Conservation (phyloP, 306 rosid species). For the Hippophae rhamnoides region DNA sequence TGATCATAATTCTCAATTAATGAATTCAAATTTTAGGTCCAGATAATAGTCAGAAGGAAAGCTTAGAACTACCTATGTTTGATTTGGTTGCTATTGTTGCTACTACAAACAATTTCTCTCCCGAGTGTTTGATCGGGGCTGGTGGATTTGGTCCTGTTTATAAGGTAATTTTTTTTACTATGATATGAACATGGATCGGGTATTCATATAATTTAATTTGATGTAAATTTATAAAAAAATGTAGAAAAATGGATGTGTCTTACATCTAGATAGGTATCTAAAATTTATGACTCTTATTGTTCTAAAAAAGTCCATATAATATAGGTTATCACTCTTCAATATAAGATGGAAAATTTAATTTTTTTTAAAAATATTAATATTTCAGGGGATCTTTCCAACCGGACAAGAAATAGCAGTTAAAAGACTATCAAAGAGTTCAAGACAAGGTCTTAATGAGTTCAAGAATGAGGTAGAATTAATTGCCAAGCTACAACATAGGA, state of each 20-base stretch:
- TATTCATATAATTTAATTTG: neutral
- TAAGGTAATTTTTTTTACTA: slow-evolving; percentile 4
- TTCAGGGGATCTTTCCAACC: slow-evolving; percentile 1
- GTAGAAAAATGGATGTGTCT: neutral
- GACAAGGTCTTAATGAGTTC: slow-evolving; percentile 25
- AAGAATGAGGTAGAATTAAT: slow-evolving; percentile 25
- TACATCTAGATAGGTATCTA: no score
- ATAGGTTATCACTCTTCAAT: no score
- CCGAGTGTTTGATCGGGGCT: neutral
- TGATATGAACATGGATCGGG: neutral
- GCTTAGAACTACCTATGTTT: slow-evolving; percentile 12
- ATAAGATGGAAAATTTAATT: neutral
- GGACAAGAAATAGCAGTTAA: slow-evolving; percentile 14
- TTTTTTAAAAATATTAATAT: neutral
- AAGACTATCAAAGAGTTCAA: slow-evolving; percentile 17
- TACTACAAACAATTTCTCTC: slow-evolving; percentile 15
- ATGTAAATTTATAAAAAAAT: slow-evolving; percentile 4
- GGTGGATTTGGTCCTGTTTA: slow-evolving; percentile 20
- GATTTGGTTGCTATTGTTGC: slow-evolving; percentile 7
- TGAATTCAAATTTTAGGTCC: neutral
- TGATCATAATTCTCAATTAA: neutral
- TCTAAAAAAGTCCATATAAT: no score
- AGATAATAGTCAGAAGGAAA: neutral
- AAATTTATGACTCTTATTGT: no score
- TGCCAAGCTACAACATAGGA: slow-evolving; percentile 28